Percentiles rank a stretch among this genome's conserved stretches.
These are phyloP conservation scores for Phylloboletellus chloephorus DNA, from an alignment of 1,284 basidiomycete species.

Conservation along the genomic window DNA sequence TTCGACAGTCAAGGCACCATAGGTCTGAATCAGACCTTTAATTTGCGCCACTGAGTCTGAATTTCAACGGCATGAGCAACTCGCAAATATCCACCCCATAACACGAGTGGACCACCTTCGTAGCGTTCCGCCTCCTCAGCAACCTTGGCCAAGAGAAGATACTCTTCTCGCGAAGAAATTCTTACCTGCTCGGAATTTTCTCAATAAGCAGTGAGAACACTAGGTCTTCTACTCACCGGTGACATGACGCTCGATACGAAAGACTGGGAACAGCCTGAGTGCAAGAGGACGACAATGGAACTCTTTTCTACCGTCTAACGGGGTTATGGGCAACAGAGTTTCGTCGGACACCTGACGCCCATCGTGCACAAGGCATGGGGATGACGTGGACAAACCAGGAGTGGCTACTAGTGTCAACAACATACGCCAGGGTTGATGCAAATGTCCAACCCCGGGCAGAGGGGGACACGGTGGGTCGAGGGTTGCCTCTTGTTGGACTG, in stretches of 20 bases:
- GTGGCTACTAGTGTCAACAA: conserved; percentile 3
- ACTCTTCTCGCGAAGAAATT: conserved; percentile 34
- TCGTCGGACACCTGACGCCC: conserved; percentile 15
- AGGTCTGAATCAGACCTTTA: conserved; percentile 47
- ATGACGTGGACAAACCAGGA: conserved; percentile 11
- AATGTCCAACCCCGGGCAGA: conserved; percentile 30
- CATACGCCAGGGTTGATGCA: conserved; percentile 5
- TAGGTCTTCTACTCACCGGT: conserved; percentile 23
- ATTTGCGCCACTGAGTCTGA: conserved; percentile 57
- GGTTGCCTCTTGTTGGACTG: too few species aligned
- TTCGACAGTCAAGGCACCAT: conserved; percentile 51
- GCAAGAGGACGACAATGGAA: background rate
- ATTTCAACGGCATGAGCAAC: conserved; percentile 14
- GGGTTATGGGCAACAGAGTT: conserved; percentile 30
- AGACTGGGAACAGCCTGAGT: conserved; percentile 12
- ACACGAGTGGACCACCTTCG: conserved; percentile 39
- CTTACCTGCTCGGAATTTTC: conserved; percentile 22
- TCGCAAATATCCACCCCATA: background rate
- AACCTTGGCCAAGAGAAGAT: conserved; percentile 55
- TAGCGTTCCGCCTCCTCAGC: conserved; percentile 65
- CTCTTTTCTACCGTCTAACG: conserved; percentile 29
- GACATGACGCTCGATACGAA: conserved; percentile 26
- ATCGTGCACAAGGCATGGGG: conserved; percentile 15
- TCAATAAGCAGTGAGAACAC: conserved; percentile 2
- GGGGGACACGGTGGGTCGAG: conserved; percentile 28